These are phyloP conservation scores for Debaryomycetaceae sp. DNA, from an alignment of 1,139 yeast species.

Conservation along the genomic window DNA sequence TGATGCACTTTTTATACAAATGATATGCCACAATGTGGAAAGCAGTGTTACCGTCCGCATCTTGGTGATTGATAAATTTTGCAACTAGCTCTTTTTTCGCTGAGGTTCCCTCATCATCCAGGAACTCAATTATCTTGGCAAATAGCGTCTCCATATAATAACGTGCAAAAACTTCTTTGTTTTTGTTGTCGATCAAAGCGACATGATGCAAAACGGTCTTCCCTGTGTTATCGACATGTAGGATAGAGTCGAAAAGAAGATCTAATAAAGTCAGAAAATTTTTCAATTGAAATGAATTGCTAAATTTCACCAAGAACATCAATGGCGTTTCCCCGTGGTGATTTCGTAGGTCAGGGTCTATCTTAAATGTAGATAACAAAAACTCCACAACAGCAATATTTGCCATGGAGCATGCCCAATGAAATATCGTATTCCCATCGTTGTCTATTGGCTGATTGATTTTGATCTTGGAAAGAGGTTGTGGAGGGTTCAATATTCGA, in stretches of 20 bases:
- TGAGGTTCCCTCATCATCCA: slow-evolving; percentile 11
- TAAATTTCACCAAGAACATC: slow-evolving; percentile 83
- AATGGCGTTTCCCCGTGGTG: slow-evolving; percentile 83
- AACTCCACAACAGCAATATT: slow-evolving; percentile 70
- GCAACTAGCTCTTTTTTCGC: slow-evolving; percentile 36
- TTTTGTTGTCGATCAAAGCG: slow-evolving; percentile 43
- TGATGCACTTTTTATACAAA: slow-evolving; percentile 71
- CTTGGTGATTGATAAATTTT: slow-evolving; percentile 77
- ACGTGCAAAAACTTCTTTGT: slow-evolving; percentile 70
- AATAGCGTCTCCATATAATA: slow-evolving; percentile 79
- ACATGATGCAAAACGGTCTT: slow-evolving; percentile 85
- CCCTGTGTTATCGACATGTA: slow-evolving; percentile 64
- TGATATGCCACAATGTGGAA: slow-evolving; percentile 77
- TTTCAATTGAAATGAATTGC: slow-evolving; percentile 75
- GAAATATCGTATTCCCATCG: slow-evolving; percentile 88
- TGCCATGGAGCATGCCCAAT: slow-evolving; percentile 95
- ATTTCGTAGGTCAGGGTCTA: slow-evolving; percentile 64
- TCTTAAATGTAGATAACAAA: slow-evolving; percentile 49
- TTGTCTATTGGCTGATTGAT: slow-evolving; percentile 88
- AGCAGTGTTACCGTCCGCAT: slow-evolving; percentile 83
- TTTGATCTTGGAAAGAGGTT: slow-evolving; percentile 45
- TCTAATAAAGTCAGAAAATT: slow-evolving; percentile 74
- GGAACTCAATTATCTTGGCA: slow-evolving; percentile 47
- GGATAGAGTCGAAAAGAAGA: slow-evolving; percentile 69
- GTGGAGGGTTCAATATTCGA: slow-evolving; percentile 36